Percentiles rank a stretch among this genome's conserved stretches.
Evolutionary conservation across 2,329 filamentous ascomycete genomes (phyloP).

Genomic region (Apiospora rasikravindrae): DNA sequence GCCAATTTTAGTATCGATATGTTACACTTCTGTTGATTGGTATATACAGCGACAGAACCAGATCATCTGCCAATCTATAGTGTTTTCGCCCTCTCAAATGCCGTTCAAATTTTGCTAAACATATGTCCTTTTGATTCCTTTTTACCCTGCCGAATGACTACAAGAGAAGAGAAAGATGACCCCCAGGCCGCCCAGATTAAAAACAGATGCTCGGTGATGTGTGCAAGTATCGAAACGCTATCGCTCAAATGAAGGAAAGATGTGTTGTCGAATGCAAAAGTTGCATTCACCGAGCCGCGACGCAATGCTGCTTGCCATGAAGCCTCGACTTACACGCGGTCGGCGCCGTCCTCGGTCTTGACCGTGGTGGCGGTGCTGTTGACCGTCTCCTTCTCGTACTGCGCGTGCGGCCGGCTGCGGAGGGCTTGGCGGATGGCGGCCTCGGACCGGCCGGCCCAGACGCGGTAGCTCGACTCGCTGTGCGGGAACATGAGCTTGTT

Average conservation of each 20-base stretch:
- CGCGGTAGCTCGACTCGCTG: slow-evolving; percentile 34
- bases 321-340: slow-evolving; percentile 8
- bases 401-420: slow-evolving; percentile 31
- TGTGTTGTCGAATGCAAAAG: neutral
- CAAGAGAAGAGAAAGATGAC: neutral
- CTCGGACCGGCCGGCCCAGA: slow-evolving; percentile 39
- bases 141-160: neutral
- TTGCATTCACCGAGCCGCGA: neutral
- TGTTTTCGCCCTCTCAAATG: neutral
- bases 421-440: slow-evolving; percentile 35
- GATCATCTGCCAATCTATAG: neutral
- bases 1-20: neutral
- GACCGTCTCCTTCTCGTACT: slow-evolving; percentile 7
- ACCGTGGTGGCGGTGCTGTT: slow-evolving; percentile 10
- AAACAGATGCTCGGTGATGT: neutral
- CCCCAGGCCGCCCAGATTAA: neutral
- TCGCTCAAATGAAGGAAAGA: neutral
- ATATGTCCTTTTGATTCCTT: neutral
- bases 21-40: neutral
- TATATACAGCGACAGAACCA: neutral
- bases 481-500: slow-evolving; percentile 61
- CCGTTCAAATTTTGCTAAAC: neutral
- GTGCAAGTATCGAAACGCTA: neutral
- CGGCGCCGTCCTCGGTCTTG: neutral
- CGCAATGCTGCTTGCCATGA: too few species aligned